Base-by-base conservation (phyloP, 2,329 filamentous ascomycete species). In the Tolypocladium cylindrosporum region DNA sequence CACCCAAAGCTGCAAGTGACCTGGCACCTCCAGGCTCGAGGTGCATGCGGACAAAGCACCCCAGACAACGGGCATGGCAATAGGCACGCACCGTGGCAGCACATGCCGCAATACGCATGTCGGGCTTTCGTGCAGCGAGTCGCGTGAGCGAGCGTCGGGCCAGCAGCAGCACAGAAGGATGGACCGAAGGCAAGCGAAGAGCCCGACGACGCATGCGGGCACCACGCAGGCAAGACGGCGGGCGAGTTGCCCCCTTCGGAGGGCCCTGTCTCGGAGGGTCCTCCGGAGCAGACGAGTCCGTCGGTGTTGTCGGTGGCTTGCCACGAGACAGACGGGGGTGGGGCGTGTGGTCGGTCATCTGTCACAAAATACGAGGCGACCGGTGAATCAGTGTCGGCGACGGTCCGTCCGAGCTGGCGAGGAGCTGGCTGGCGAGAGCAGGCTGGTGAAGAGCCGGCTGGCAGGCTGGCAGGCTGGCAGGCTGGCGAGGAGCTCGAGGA, bases 351-450 rank as follows among this genome's bases (percentile, higher is more conserved):
- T 11, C 13, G 45, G 61, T 70, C 66, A 69, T 65, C 63, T 69
- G 64, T 70, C 67, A 70, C 57, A 69, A 69, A 65, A 61, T 55
- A 67, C 66, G 61, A 62, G 57, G 54, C 58, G 56, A 64, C 62
- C 62, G 65, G 64, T 65, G 43, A 27, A 48, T 8, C 43, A 4
- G 21, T 9, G 3, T 16, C 51, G 51, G 51, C 51, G 36, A 48
- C 13, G 11, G 43, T 48, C 43, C 43, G 43, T 48, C 43, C 43
- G 43, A 48, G 43, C 43, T 27, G 52, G 24, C 13, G 36, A 27
- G 36, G 11, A 40, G 39, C 14, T 11, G 42, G 42, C 27, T 31
- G 27, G 27, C 27, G 27, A 31, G 27, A 31, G 27, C 27, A 1
- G 27, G 27, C 27, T 31, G 24, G 24, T 4, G 24, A 27, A 4